These are phyloP conservation scores for Puccinellia tenuiflora DNA, from an alignment of 176 grass and related monocot genomes.

Conservation along the genomic window DNA sequence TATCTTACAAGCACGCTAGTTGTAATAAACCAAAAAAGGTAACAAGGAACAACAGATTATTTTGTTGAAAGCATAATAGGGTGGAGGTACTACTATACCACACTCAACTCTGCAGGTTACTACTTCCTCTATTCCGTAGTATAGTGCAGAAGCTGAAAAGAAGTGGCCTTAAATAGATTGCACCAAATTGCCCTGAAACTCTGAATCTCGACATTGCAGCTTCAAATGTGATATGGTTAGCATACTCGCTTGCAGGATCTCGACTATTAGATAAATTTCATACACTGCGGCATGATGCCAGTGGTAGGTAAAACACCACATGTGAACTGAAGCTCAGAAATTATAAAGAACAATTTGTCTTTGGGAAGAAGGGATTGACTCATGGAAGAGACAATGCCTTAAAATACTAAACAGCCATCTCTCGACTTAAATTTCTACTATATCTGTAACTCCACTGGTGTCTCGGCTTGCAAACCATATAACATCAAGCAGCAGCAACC, in stretches of 20 bases:
- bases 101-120: neutral
- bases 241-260: neutral
- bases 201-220: neutral
- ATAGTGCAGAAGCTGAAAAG: no score
- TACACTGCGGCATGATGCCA: neutral
- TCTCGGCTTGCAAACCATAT: slow-evolving; percentile 13
- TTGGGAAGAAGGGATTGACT: neutral
- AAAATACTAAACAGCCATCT: neutral
- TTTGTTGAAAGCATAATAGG: neutral
- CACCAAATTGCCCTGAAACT: neutral
- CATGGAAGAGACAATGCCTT: neutral
- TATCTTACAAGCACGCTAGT: neutral
- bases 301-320: slow-evolving; percentile 20
- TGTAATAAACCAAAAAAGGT: neutral
- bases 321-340: slow-evolving; percentile 1
- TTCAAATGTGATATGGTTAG: neutral
- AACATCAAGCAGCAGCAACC: slow-evolving; percentile 66
- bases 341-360: neutral
- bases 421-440: slow-evolving; percentile 15
- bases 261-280: slow-evolving; percentile 11
- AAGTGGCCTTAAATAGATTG: no score
- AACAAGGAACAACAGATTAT: neutral
- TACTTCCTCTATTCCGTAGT: no score
- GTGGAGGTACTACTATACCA: neutral
- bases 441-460: slow-evolving; percentile 24